Base-by-base conservation (phyloP, 2,329 filamentous ascomycete species). In the Thermomyces lanuginosus region DNA sequence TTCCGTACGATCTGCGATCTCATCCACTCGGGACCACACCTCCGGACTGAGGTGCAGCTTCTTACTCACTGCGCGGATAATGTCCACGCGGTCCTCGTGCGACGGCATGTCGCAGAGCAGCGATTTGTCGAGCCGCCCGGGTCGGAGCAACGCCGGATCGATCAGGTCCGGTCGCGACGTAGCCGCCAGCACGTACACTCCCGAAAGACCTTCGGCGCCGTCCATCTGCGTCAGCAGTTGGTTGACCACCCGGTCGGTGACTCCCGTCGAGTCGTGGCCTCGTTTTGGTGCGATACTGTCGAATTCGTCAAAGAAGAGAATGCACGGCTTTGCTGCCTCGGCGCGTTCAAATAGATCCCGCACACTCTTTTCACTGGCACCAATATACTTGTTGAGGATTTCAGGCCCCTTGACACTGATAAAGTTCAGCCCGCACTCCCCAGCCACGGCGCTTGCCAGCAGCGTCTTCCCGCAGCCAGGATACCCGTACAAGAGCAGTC, bases 171-270 rank as follows among this genome's bases (percentile, higher is more conserved):
- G 91, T 4, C 91, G 65, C 1, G 77, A 86, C 0, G 89, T 98
- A 1, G 89, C 91, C 12, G 91, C 91, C 2, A 98, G 68, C 4
- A 98, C 89, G 42, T 98, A 98, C 0, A 98, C 91, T 2, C 89
- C 89, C 1, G 76, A 83, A 4, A 98, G 58, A 0, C 89, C 91
- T 53, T 98, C 91, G 0, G 89, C 89, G 45, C 89, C 89, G 45
- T 98, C 89, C 89, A 98, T 98, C 52, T 95, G 86, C 1, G 91
- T 98, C 7, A 98, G 67, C 31, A 98, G 72, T 61, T 98, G 91
- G 50, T 98, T 98, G 41, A 98, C 89, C 0, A 98, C 91, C 19
- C 91, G 73, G 53, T 98, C 91, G 1, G 89, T 98, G n/a, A 98
- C 91, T 37, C 91, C 89, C 0, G 89, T 98, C 2, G 78, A 89